phyloP scores from a whole-genome alignment of 345 rosid genomes.

The Abelmoschus esculentus region DNA sequence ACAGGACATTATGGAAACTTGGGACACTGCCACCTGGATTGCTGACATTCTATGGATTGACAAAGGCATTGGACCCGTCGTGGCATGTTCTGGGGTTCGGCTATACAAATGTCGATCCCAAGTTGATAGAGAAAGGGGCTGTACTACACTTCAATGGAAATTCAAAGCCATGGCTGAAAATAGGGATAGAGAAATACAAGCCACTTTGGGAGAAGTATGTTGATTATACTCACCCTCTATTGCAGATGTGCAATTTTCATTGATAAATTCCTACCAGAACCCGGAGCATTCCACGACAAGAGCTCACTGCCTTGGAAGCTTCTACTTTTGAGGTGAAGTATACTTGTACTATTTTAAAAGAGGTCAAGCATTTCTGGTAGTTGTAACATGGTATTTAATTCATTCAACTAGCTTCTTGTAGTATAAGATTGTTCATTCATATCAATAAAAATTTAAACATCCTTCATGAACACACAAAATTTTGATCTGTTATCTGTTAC shows the following conservation, averaged over 20 bases:
- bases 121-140: slow-evolving; percentile 77
- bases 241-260: slow-evolving; percentile 86
- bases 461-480: not conserved
- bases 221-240: slow-evolving; percentile 65
- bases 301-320: not conserved
- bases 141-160: slow-evolving; percentile 93
- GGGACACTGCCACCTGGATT: slow-evolving; percentile 91
- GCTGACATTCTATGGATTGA: slow-evolving; percentile 80
- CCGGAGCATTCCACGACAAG: slow-evolving; percentile 6
- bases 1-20: slow-evolving; percentile 84
- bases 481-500: not conserved
- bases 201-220: slow-evolving; percentile 87
- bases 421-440: slow-evolving; percentile 20
- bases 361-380: slow-evolving; percentile 36
- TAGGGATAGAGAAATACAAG: slow-evolving; percentile 89
- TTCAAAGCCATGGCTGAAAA: slow-evolving; percentile 95
- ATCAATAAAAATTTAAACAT: slow-evolving; percentile 9
- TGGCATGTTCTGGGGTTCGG: slow-evolving; percentile 81
- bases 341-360: slow-evolving; percentile 37
- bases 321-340: slow-evolving; percentile 16
- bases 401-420: slow-evolving; percentile 29
- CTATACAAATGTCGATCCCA: slow-evolving; percentile 75
- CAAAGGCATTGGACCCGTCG: slow-evolving; percentile 61
- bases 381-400: slow-evolving; percentile 21
- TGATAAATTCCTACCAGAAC: slow-evolving; percentile 23